Base-by-base conservation (phyloP, 805 yeast species). In the Kregervanrija fluxuum region DNA sequence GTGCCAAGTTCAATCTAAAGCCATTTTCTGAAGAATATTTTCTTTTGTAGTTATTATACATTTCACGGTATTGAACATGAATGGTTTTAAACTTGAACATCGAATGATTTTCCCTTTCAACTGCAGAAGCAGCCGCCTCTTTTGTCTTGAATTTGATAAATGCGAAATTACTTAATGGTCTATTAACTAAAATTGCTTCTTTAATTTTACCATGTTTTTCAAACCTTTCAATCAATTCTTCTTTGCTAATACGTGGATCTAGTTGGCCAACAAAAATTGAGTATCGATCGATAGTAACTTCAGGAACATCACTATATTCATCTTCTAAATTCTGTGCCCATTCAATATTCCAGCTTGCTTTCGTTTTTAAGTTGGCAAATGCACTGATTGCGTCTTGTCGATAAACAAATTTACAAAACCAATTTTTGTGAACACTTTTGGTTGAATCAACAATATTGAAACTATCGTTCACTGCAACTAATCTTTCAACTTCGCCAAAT, bases 301-400 rank as follows among this genome's bases (percentile, higher is more conserved):
- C 68, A 5, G 66, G 65, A 8, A 54, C 53, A 33, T 59, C 58
- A n/a, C 52, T 55, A 22, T 56, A 59, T 33, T 60, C 64, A 33
- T 73, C 75, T 40, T 80, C 89, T 38, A 87, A 71, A 56, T 87
- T 87, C 64, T 86, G 90, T 0, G 93, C 88, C 96, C 96, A 87
- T 55, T 84, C 88, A 37, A 82, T 84, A 37, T 66, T 66, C 73
- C 79, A 79, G n/a, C 65, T 62, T 8, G 70, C 65, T 38, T 73
- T 74, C 11, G 73, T 70, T 51, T 82, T 74, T 48, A 83, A 67
- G 53, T 73, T 75, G 3, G 93, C 89, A 67, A 77, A 87, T 0
- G 95, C 95, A 55, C 85, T 73, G 38, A 86, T 85, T 11, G 96
- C 95, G 61, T 88, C 95, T 59, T 85, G 95, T 38, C 96, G 75